Evolutionary conservation across 1,139 yeast species (phyloP), one percentile per base, ranked within the genome.

Genomic region (Yamadazyma taylorii): DNA sequence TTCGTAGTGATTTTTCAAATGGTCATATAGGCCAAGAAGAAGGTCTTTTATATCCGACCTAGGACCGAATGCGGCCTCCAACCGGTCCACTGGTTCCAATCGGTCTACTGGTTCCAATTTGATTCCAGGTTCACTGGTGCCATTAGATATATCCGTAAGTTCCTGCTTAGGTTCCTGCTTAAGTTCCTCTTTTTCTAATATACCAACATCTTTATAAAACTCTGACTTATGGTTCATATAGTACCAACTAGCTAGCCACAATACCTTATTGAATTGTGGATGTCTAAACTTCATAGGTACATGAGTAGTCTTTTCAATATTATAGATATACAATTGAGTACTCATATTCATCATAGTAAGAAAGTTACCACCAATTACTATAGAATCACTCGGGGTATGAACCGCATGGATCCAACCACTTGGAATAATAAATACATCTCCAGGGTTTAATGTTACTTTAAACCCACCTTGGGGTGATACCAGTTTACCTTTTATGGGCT

Each of bases 321-420:
- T 65, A 35, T 76, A 75, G 6, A 87, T 73, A 35, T 66, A 66
- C 27, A 86, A 58, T 53, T 89, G 95, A 46, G 73, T 79, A 10
- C 65, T 62, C 49, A 87, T 61, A 50, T 84, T 82, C 41, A 78
- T 63, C 31, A 79, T 55, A 0, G 95, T 86, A 23, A 89, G 62
- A 55, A 81, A 89, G 55, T 89, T 89, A 0, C 97, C 96, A 2
- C 97, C 96, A 38, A 89, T 78, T 2, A 89, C 89, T 2, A 88
- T 63, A 0, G 95, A 79, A 53, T 89, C 96, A 14, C 66, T 64
- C 0, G 95, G 94, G 0, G 96, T 88, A 52, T 80, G 79, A 0
- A 89, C 97, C 0, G 94, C 83, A 59, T 89, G 97, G 36, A 89
- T 88, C 95, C 96, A 89, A 0, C 96, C 96, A 36, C 95, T 80